Evolutionary conservation across 1,139 yeast genomes (phyloP), one percentile per base, ranked within the genome.

Genomic region (Komagataea norvegica): DNA sequence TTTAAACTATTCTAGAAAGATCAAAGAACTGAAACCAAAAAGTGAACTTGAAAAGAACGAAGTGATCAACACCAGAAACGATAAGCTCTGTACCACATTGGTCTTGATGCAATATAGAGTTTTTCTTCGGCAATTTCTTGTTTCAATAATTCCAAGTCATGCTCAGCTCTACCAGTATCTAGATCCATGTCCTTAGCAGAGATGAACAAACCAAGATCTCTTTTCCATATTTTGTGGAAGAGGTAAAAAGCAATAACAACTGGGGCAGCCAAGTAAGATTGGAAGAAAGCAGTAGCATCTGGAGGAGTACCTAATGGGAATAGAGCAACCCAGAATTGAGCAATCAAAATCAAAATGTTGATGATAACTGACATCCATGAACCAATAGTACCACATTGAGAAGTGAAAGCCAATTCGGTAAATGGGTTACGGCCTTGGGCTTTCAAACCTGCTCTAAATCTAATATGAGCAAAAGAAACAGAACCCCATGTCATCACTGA

Each of bases 131-230:
- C 64, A 34, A 71, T 61, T 61, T 80, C 88, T 60, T 77, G 83
- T 58, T 68, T 77, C 53, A 80, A 65, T 39, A 78, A 64, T 46
- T 81, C 88, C 48, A 79, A 59, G 56, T 81, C 88, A 43, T 72
- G 60, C 47, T 78, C 82, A 57, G 83, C 74, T 73, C 88, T 78
- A 58, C 89, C 89, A 29, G 77, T 68, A 51, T 81, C 88, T 43
- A 82, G 62, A 55, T 80, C 88, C 49, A 82, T 71, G 39, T 78
- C 75, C 35, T 32, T 25, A 32, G 40, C 42, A 62, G 57, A 33
- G 77, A 71, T 43, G 70, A 67, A 52, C 71, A 64, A 49, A 57
- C 70, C 23, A 76, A 49, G 79, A 55, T 77, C 75, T 47, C 64
- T 72, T 49, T 67, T 70, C 70, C 74, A 79, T 14, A 77, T 20